phyloP scores from a whole-genome alignment of 768 basidiomycete genomes.

The Leccinum rimulosum region DNA sequence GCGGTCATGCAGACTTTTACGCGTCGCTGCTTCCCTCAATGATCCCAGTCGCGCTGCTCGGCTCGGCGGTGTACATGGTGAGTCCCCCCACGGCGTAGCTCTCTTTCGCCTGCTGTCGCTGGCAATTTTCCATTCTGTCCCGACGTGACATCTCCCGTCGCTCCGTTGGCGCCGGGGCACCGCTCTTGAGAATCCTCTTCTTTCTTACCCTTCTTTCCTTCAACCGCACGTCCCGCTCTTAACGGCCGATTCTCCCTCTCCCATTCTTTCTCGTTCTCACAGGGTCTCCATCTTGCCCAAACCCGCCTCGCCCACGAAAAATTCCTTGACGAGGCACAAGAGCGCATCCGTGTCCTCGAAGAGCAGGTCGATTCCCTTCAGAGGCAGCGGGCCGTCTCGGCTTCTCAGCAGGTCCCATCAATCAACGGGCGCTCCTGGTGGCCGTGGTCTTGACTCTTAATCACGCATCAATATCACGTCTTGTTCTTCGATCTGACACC shows the following conservation, averaged over 20 bases:
- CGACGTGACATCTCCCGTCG: not conserved
- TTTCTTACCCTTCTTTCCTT: slow-evolving; percentile 4
- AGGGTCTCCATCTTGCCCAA: slow-evolving; percentile 69
- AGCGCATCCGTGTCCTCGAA: slow-evolving; percentile 55
- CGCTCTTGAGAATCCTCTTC: slow-evolving; percentile 1
- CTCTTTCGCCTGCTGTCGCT: not conserved
- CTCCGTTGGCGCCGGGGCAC: slow-evolving; percentile 12
- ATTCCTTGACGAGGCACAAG: slow-evolving; percentile 59
- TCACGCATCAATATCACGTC: not conserved
- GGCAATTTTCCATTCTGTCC: slow-evolving; percentile 1
- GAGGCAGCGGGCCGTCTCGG: slow-evolving; percentile 2
- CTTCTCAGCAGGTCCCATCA: slow-evolving; percentile 1
- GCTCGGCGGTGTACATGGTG: slow-evolving; percentile 78
- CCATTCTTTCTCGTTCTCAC: slow-evolving; percentile 2
- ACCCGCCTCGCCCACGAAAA: slow-evolving; percentile 67
- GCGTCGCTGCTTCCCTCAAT: slow-evolving; percentile 68
- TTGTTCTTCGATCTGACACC: not conserved
- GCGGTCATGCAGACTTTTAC: slow-evolving; percentile 66
- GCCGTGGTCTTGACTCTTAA: slow-evolving; percentile 8
- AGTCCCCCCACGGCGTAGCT: slow-evolving; percentile 13
- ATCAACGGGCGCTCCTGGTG: slow-evolving; percentile 23
- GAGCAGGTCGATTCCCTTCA: slow-evolving; percentile 47
- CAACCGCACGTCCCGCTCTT: slow-evolving; percentile 4
- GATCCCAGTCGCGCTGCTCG: slow-evolving; percentile 75
- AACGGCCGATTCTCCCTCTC: slow-evolving; percentile 10